Conservation (phyloP, 768 basidiomycete species). For the Gymnopilus dilepis region DNA sequence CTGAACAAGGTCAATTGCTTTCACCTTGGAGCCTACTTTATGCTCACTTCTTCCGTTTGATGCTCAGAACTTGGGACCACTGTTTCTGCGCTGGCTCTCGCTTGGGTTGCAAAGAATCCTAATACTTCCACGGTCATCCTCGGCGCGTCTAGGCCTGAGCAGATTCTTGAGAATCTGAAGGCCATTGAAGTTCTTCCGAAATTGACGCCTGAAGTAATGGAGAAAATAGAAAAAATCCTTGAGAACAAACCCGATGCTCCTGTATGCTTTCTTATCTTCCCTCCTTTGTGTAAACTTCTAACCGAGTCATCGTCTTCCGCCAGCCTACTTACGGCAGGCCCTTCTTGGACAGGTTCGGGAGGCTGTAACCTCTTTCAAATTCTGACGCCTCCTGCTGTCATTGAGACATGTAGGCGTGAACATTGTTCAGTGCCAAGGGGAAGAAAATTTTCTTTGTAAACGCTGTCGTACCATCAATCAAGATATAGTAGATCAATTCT, state of each 20-base stretch:
- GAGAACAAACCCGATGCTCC: slow-evolving; percentile 50
- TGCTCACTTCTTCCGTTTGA: background rate
- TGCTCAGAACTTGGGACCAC: slow-evolving; percentile 46
- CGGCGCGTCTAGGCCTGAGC: slow-evolving; percentile 68
- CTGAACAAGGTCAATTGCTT: slow-evolving; percentile 49
- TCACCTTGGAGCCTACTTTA: background rate
- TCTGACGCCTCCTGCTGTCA: no score
- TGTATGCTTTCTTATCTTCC: slow-evolving; percentile 37
- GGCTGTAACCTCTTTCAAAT: slow-evolving; percentile 1
- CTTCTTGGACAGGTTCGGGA: slow-evolving; percentile 13
- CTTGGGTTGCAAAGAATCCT: slow-evolving; percentile 76
- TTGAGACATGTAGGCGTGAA: no score
- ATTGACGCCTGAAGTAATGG: slow-evolving; percentile 67
- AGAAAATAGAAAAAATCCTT: slow-evolving; percentile 73
- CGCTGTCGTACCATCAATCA: no score
- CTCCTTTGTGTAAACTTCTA: background rate
- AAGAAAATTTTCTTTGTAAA: no score
- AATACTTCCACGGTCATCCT: slow-evolving; percentile 74
- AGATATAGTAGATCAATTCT: no score
- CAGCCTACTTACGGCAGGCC: slow-evolving; percentile 16
- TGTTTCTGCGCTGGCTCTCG: slow-evolving; percentile 72
- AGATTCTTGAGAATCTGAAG: slow-evolving; percentile 70
- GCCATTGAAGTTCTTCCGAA: slow-evolving; percentile 77
- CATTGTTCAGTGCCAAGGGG: no score
- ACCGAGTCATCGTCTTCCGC: background rate